Percentiles rank a stretch among this genome's conserved stretches.
Conservation (phyloP, 345 rosid genomes). For the Eutrema japonicum region DNA sequence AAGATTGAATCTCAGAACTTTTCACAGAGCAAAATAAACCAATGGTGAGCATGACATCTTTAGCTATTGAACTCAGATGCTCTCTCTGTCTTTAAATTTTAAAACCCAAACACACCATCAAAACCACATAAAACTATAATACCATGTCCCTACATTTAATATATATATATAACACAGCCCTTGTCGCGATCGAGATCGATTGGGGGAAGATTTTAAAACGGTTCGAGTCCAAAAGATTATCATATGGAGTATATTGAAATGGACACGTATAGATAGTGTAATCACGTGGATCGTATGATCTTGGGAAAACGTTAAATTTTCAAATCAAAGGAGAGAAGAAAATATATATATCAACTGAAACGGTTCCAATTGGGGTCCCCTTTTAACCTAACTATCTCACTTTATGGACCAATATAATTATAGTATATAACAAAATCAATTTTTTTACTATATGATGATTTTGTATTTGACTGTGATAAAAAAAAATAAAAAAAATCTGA, state of each 20-base stretch:
- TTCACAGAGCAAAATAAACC: conserved; percentile 26
- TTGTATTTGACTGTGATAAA: conserved; percentile 9
- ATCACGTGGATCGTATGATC: conserved; percentile 43
- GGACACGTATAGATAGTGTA: conserved; percentile 39
- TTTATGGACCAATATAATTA: conserved; percentile 23
- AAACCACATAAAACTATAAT: background rate
- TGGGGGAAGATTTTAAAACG: conserved; percentile 21
- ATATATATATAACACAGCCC: background rate
- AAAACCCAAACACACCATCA: conserved; percentile 18
- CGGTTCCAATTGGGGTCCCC: conserved; percentile 34
- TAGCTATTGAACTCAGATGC: conserved; percentile 33
- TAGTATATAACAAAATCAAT: background rate
- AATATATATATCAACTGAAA: conserved; percentile 34
- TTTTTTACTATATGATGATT: conserved; percentile 4
- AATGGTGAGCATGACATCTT: conserved; percentile 38
- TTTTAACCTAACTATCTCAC: conserved; percentile 41
- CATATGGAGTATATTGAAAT: conserved; percentile 15
- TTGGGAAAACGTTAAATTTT: conserved; percentile 33
- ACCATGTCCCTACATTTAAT: conserved; percentile 35
- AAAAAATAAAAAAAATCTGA: background rate
- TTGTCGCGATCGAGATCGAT: conserved; percentile 34
- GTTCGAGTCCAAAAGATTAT: conserved; percentile 27
- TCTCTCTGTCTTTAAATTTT: conserved; percentile 14
- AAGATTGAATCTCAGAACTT: conserved; percentile 36
- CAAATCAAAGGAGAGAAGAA: background rate